Conservation (phyloP, 1,284 basidiomycete species). For the Marasmius tenuissimus region DNA sequence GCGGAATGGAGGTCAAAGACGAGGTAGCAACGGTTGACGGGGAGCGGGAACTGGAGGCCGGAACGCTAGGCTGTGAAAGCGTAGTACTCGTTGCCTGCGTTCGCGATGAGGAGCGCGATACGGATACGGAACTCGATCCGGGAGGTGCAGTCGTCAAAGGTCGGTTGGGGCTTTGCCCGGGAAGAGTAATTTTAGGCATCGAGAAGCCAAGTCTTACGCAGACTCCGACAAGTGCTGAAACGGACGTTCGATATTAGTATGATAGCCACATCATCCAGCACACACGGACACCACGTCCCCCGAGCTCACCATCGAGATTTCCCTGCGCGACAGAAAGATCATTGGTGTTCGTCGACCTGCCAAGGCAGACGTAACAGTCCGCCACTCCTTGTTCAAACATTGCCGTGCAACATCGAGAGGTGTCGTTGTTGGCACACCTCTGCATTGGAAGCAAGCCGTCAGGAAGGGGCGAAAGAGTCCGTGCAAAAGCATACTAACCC, state of each 20-base stretch:
- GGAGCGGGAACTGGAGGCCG: too few relatives aligned
- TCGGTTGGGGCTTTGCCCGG: conserved; percentile 38
- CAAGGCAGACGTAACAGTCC: background rate
- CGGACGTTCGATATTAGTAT: background rate
- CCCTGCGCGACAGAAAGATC: background rate
- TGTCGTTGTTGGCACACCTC: background rate
- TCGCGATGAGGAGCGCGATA: background rate
- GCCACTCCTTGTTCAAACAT: background rate
- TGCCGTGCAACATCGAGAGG: background rate
- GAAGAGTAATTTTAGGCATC: conserved; percentile 35
- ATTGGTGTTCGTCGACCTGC: background rate
- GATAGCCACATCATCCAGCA: background rate
- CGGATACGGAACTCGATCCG: too few relatives aligned
- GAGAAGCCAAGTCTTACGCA: conserved; percentile 31
- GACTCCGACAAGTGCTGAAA: conserved; percentile 26
- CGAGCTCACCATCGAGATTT: background rate
- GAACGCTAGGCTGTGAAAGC: too few relatives aligned
- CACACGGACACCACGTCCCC: background rate
- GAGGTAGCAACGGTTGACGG: too few relatives aligned
- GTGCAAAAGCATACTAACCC: background rate
- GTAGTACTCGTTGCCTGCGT: background rate
- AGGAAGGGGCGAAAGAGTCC: background rate
- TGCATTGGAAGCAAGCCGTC: background rate
- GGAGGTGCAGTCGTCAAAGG: conserved; percentile 20
- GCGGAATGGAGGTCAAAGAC: too few relatives aligned